Base-by-base conservation (phyloP, 2,329 filamentous ascomycete genomes). In the Hypocrella siamensis region DNA sequence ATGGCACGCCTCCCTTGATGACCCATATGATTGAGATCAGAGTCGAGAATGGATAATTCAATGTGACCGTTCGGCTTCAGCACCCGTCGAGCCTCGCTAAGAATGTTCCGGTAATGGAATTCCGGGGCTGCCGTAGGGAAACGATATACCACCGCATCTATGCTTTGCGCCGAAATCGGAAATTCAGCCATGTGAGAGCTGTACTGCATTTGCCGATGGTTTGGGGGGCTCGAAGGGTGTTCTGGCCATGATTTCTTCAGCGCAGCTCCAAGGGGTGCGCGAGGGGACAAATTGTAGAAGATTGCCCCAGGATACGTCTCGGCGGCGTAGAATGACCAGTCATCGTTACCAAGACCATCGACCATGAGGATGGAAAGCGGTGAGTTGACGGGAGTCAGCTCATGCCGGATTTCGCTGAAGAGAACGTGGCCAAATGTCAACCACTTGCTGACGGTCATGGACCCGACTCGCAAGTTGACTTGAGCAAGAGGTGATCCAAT, bases 381-480 rank as follows among this genome's bases (percentile, higher is more conserved):
- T 1, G 45, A 44, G 5, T 46, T 46, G 5, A 44, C 54, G 46
- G 56, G 63, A 1, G 65, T 57, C 16, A 86, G 63, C 41, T 83
- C 75, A 28, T 82, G 76, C 17, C 82, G 71, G 5, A 79, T 73
- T 9, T 83, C 81, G 42, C 79, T 85, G 56, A 90, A 86, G 4
- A 90, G 61, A 0, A 88, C 79, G 42, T 84, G 77, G 2, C 82
- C 82, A 48, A 88, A 88, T 0, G 79, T 83, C 17, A 90, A 67
- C 82, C 81, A 90, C 47, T 86, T 86, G 62, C 79, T 85, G 17
- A 85, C 82, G 37, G 82, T 85, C 61, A 90, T 75, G 3, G 81
- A 84, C 4, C 78, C 81, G 12, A 84, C 75, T 2, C 82, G 68
- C 16, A 90, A 65, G 45, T 85, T 84, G 38, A 84, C 78, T 48